Conservation (phyloP, 495 filamentous ascomycete genomes). For the Tuber melanosporum region DNA sequence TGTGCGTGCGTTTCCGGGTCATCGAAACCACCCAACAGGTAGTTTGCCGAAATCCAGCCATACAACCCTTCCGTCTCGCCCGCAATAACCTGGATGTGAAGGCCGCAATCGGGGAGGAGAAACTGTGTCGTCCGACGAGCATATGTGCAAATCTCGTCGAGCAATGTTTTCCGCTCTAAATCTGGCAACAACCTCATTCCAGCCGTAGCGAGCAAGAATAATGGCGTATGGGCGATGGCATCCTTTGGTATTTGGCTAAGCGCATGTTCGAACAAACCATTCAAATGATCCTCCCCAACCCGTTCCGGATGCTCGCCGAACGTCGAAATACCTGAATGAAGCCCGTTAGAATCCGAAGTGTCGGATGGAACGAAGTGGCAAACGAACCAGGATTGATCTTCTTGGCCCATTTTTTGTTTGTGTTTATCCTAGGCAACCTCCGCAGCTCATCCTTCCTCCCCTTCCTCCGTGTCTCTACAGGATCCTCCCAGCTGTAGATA, state of each 20-base stretch:
- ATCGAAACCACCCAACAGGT: constrained; percentile 89
- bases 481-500: constrained; percentile 86
- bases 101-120: constrained; percentile 76
- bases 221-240: constrained; percentile 73
- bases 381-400: constrained; percentile 75
- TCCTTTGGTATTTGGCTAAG: constrained; percentile 70
- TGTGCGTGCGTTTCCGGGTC: constrained; percentile 60
- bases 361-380: neutral
- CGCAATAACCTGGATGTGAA: constrained; percentile 90
- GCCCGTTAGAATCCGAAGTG: constrained; percentile 3
- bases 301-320: constrained; percentile 69
- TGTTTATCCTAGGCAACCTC: constrained; percentile 69
- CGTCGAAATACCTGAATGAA: constrained; percentile 65
- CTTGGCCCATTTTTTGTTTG: constrained; percentile 81
- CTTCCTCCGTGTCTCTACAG: constrained; percentile 57
- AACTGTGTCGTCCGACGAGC: constrained; percentile 73
- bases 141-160: constrained; percentile 77
- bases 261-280: constrained; percentile 73
- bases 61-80: constrained; percentile 97
- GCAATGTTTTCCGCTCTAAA: constrained; percentile 60
- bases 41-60: constrained; percentile 99
- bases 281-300: constrained; percentile 75
- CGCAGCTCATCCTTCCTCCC: constrained; percentile 56
- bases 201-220: constrained; percentile 94
- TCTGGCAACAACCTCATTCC: constrained; percentile 87